Evolutionary conservation across 1,284 basidiomycete genomes (phyloP).

Genomic region (Sutorius eximius): DNA sequence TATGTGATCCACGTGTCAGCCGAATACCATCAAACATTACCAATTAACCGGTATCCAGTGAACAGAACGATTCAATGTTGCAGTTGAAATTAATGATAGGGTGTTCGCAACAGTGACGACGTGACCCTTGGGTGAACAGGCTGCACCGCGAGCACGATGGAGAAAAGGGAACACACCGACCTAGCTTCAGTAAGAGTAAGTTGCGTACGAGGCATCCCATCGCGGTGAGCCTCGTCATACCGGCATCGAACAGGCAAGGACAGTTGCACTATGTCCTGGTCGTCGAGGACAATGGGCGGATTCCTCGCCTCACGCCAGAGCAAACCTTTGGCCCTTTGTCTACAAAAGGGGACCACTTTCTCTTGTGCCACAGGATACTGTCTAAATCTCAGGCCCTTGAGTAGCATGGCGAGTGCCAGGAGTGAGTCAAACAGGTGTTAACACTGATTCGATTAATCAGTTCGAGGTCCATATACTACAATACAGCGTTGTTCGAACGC

Average conservation of each 20-base stretch:
- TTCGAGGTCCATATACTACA: conserved; percentile 59
- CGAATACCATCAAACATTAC: background rate
- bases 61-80: background rate
- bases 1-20: background rate
- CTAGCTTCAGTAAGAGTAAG: background rate
- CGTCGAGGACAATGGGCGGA: background rate
- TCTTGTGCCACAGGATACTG: background rate
- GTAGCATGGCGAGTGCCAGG: background rate
- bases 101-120: background rate
- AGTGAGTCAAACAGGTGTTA: background rate
- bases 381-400: background rate
- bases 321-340: background rate
- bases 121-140: background rate
- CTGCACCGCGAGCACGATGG: background rate
- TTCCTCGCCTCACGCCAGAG: background rate
- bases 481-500: conserved; percentile 87
- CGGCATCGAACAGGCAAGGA: background rate
- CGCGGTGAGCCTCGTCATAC: background rate
- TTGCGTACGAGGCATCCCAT: background rate
- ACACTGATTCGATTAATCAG: conserved; percentile 8
- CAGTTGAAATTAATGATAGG: background rate
- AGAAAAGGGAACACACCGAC: background rate
- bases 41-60: background rate
- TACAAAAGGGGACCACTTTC: too few relatives aligned
- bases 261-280: background rate